These are phyloP conservation scores for Leptomonas pyrrhocoris DNA, from an alignment of 208 protist species.

Conservation along the genomic window DNA sequence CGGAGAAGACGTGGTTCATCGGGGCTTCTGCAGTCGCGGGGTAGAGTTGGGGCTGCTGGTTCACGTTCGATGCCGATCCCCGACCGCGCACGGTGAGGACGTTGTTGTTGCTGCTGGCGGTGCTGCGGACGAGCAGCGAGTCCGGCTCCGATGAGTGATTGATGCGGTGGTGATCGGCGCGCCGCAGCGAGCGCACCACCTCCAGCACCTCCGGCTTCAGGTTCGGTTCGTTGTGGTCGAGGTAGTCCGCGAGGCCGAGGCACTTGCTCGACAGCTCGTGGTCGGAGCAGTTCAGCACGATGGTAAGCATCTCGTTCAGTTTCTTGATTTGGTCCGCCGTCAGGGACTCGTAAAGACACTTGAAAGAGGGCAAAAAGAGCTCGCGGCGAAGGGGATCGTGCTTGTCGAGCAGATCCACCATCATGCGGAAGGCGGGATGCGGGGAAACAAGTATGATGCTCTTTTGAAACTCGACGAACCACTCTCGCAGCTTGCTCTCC, in stretches of 20 bases:
- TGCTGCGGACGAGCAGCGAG: constrained; percentile 32
- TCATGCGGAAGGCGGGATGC: constrained; percentile 87
- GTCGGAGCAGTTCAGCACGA: constrained; percentile 80
- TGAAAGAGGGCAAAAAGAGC: constrained; percentile 90
- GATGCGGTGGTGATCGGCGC: constrained; percentile 46
- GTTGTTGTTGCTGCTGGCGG: constrained; percentile 35
- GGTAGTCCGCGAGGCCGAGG: constrained; percentile 87
- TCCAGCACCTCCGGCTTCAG: constrained; percentile 74
- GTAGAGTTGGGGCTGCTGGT: constrained; percentile 16
- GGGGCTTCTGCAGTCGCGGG: constrained; percentile 5
- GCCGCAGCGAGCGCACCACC: constrained; percentile 59
- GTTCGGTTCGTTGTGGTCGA: constrained; percentile 85
- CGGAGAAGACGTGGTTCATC: constrained; percentile 11
- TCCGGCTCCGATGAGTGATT: constrained; percentile 41
- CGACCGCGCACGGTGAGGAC: constrained; percentile 16
- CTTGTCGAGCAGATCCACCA: constrained; percentile 91
- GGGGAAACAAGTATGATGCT: constrained; percentile 88
- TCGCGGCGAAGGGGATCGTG: constrained; percentile 89
- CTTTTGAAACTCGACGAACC: constrained; percentile 90
- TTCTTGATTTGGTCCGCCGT: constrained; percentile 86
- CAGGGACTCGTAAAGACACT: constrained; percentile 87
- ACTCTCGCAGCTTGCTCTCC: constrained; percentile 86
- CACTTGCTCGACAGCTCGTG: constrained; percentile 85
- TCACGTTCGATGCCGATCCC: neutral
- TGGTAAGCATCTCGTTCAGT: constrained; percentile 84